Evolutionary conservation across 371 early-diverging fungal species (phyloP).

Genomic region (Smittium culicis): DNA sequence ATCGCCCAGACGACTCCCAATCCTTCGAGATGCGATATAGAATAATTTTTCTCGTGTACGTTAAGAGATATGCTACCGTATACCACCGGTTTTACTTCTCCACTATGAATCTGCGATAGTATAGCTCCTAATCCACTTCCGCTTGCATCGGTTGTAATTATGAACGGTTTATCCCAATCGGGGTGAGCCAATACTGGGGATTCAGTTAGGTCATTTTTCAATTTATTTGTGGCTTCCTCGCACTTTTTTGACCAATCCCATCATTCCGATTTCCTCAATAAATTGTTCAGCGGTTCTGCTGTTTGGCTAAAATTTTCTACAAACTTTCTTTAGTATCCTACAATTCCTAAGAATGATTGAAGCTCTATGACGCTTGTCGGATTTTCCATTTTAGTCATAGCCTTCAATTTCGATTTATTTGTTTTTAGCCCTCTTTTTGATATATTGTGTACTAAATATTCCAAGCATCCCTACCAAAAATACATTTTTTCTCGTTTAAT

Average conservation of each 20-base stretch:
- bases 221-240: not conserved
- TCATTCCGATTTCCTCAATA: slow-evolving; percentile 4
- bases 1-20: not conserved
- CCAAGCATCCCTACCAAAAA: slow-evolving; percentile 18
- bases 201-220: not conserved
- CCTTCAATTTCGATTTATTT: slow-evolving; percentile 15
- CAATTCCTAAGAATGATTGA: slow-evolving; percentile 26
- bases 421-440: slow-evolving; percentile 9
- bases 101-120: not conserved
- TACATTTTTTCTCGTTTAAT: slow-evolving; percentile 38
- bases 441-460: slow-evolving; percentile 8
- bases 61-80: not conserved
- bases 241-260: slow-evolving; percentile 1
- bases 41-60: not conserved
- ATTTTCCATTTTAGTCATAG: slow-evolving; percentile 12
- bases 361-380: slow-evolving; percentile 23
- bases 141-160: not conserved
- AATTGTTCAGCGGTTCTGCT: slow-evolving; percentile 16
- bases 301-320: slow-evolving; percentile 16
- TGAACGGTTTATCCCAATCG: slow-evolving; percentile 2
- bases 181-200: slow-evolving; percentile 6
- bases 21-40: slow-evolving; percentile 11
- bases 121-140: slow-evolving; percentile 1
- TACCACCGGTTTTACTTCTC: not conserved
- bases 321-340: slow-evolving; percentile 26